These are phyloP conservation scores for Solanum sejunctum DNA, from an alignment of 257 asterid species.

Conservation along the genomic window DNA sequence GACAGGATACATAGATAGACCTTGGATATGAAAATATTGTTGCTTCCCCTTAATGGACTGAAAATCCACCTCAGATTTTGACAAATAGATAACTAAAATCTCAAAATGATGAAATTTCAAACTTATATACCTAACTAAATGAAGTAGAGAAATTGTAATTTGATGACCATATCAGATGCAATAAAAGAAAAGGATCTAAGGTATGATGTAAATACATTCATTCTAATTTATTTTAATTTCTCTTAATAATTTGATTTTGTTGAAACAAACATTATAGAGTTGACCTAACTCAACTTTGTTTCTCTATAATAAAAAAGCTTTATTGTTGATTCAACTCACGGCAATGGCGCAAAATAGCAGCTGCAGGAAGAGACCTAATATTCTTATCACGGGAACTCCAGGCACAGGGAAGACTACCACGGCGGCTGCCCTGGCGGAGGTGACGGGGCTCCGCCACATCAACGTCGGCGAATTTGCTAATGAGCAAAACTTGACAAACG, in stretches of 20 bases:
- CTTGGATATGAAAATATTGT: no score
- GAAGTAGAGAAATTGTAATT: neutral
- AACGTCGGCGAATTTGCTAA: conserved; percentile 69
- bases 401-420: conserved; percentile 79
- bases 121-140: neutral
- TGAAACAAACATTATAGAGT: neutral
- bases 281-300: neutral
- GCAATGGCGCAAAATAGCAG: conserved; percentile 28
- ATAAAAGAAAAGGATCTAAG: neutral
- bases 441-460: conserved; percentile 57
- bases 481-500: conserved; percentile 71
- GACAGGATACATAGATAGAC: no score
- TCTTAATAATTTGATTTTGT: neutral
- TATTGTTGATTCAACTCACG: neutral
- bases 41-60: no score
- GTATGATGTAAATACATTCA: neutral
- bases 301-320: neutral
- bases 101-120: neutral
- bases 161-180: neutral
- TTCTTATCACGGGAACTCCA: conserved; percentile 78
- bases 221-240: neutral
- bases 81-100: neutral
- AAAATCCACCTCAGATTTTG: neutral
- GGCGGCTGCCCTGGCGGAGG: conserved; percentile 59
- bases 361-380: conserved; percentile 45